Evolutionary conservation across 148 eudicot genomes (phyloP), one percentile per base, ranked within the genome.

Genomic region (Oxyria digyna): DNA sequence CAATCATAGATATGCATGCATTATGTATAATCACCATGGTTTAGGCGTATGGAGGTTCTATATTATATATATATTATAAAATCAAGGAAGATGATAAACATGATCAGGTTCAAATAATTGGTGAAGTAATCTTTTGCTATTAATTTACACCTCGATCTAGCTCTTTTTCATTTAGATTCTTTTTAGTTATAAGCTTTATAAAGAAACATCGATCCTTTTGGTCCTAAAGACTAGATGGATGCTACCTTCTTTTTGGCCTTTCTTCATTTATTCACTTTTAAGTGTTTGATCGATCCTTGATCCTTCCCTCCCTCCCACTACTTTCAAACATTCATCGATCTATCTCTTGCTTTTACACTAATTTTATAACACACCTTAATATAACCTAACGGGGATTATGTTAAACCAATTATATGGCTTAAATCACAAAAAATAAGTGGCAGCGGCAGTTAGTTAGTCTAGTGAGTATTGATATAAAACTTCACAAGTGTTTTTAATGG

Each of bases 241-340:
- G 69, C 69, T 45, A 45, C 4, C 18, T 41, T 66, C 69, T 66
- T 66, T 66, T 66, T 66, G 69, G 69, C 18, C 69, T 66, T 66
- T 66, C 69, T 66, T 24, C 69, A 66, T 66, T 66, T 35, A 66
- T 18, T 27, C 69, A 35, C 42, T 41, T 66, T 66, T 66, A 35
- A 12, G 29, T 37, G 42, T 66, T 31, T 33, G 42, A 63, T 63
- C 38, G 41, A 15, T 37, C 42, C 13, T 31, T 33, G 42, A 63
- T 63, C 38, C 67, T 32, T 37, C 42, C 13, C 20, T 32, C 23
- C 33, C 69, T 18, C 12, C 69, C 68, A 32, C 42, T 64, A 64
- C 42, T 35, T 35, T 64, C 13, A 64, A 64, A 64, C 42, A 64
- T 4, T 62, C 35, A 62, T 62, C 67, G 18, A 63, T 62, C 37